phyloP scores from a whole-genome alignment of 768 basidiomycete genomes.

The Dentipellis fragilis region DNA sequence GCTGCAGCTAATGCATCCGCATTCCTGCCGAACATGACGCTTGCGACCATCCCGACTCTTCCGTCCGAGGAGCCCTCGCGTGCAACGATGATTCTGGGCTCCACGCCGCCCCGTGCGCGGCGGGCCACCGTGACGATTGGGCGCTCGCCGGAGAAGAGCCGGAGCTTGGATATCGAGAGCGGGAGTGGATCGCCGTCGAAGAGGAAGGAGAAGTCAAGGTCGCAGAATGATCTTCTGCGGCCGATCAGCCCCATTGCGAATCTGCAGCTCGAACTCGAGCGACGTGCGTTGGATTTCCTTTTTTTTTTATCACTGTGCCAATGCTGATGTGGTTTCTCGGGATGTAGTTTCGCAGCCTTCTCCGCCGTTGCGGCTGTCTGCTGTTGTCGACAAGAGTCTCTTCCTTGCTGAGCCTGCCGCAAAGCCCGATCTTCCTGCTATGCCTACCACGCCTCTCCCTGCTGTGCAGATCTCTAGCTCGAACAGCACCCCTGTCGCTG shows the following conservation, averaged over 20 bases:
- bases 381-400: conserved; percentile 57
- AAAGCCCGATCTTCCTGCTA: conserved; percentile 29
- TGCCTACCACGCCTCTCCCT: conserved; percentile 6
- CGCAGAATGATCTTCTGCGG: conserved; percentile 52
- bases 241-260: conserved; percentile 59
- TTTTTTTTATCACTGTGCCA: not conserved
- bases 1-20: not conserved
- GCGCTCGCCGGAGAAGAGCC: conserved; percentile 39
- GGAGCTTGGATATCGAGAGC: conserved; percentile 23
- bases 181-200: conserved; percentile 43
- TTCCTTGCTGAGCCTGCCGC: conserved; percentile 48
- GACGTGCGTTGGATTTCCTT: conserved; percentile 43
- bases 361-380: conserved; percentile 48
- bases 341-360: conserved; percentile 15
- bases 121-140: conserved; percentile 58
- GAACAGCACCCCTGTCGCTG: conserved; percentile 4
- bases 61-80: conserved; percentile 15
- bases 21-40: conserved; percentile 8
- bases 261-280: conserved; percentile 55
- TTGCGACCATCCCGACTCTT: conserved; percentile 14
- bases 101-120: conserved; percentile 26
- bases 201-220: conserved; percentile 55
- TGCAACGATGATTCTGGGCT: conserved; percentile 10
- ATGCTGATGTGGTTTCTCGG: not conserved
- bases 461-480: not conserved